Base-by-base conservation (phyloP, 768 basidiomycete genomes). In the Mycena galopus region DNA sequence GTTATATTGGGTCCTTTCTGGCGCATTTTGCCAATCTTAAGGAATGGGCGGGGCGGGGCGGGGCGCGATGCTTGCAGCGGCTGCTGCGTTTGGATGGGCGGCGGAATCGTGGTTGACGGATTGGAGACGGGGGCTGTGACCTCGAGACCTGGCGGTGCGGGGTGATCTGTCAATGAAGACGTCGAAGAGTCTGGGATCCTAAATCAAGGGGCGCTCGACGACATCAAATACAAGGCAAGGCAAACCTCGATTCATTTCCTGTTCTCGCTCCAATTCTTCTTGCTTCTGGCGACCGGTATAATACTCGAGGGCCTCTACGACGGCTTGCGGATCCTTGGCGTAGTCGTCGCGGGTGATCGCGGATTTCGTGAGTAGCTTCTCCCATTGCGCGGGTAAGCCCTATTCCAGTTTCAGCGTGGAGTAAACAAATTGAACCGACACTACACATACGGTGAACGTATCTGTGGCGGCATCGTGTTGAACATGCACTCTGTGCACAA, bases 361-460 rank as follows among this genome's bases (percentile, higher is more conserved):
- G 4, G 96, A 97, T 79, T 97, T 96, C 6, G 96, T 98, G 77
- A 99, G 88, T n/a, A 99, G 87, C 73, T 96, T 95, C 78, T 91
- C 94, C 97, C 97, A 99, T 86, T 97, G 96, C 67, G 98, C 96
- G 12, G 97, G 97, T 81, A 99, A 91, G 68, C 97, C 97, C 96
- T 96, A 75, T n/a, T 50, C 33, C 21, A 32, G 37, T 47, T 58
- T n/a, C n/a, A 37, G 57, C 57, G 16, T 3, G n/a, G 21, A 21
- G 12, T 11, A 25, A 11, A 12, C 12, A 23, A 11, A 12, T 35
- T 12, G 3, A 3, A 12, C 9, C n/a, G n/a, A 58, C n/a, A 12
- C 6, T 11, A 8, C n/a, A 88, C 94, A 76, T 77, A 95, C 96
- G 19, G 97, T 98, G 82, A 99, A 99, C 19, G 92, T 96, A 14